Evolutionary conservation across 1,139 yeast genomes (phyloP), one percentile per base, ranked within the genome.

Genomic region (Chernovozyma sophiae-reginae): DNA sequence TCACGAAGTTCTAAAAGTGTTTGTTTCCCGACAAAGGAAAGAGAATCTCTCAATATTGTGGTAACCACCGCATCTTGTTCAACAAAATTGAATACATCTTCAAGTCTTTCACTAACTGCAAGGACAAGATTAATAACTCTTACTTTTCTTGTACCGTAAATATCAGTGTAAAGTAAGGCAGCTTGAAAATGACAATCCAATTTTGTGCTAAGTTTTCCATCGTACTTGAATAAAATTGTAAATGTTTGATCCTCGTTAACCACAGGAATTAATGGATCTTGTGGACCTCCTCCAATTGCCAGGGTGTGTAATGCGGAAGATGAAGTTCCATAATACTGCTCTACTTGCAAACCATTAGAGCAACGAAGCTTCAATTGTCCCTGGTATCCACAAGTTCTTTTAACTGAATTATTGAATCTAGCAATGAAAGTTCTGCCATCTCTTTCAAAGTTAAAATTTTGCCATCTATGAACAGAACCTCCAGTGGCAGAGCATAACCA

Each of bases 101-200:
- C 76, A 36, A 84, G 66, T 38, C 86, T 73, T 45, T 81, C 85
- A 7, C 94, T 77, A 11, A 87, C 92, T 0, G 95, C 86, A 33
- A 87, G 77, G n/a, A 82, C 81, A 41, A 79, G 65, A 53, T 94
- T 92, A 35, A 86, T 76, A 10, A 89, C 89, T 46, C 99, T 73
- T 11, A 92, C 94, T 46, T 86, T 82, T 47, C 97, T 70, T 11
- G 71, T 62, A 23, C 99, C 98, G 37, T 69, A 68, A 3, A 69
- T 54, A 36, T 90, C 85, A 0, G 97, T 92, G 56, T 87, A 89
- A 38, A 94, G 67, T 31, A 92, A 49, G 0, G 97, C 97, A 2
- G 87, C 85, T 61, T 92, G 99, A 68, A 90, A 87, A 57, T 87
- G 95, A 30, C 89, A 86, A 56, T 87, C 96, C 28, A 75, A 71